phyloP scores from a whole-genome alignment of 208 protist species.

The Leishmania major region DNA sequence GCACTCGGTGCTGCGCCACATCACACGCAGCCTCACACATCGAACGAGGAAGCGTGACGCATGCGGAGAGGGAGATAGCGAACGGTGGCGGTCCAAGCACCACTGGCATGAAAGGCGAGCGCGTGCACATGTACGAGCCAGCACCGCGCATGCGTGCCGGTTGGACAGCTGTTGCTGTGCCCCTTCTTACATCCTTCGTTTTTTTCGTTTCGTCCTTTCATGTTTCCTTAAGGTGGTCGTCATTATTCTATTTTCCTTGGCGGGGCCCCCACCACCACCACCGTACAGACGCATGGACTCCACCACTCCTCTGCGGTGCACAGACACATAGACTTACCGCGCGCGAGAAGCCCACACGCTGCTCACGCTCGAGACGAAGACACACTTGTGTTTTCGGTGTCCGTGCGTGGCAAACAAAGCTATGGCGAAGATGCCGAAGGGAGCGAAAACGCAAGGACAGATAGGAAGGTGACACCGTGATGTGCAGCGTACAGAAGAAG shows the following conservation, averaged over 20 bases:
- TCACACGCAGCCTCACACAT: neutral
- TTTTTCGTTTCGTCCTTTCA: neutral
- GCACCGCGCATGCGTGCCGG: neutral
- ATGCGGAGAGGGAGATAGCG: neutral
- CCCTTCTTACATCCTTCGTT: neutral
- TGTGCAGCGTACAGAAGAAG: neutral
- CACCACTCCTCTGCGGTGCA: neutral
- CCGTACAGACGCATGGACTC: neutral
- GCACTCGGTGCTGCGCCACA: neutral
- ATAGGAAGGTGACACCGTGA: neutral
- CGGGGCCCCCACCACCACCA: too few relatives aligned
- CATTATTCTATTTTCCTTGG: neutral
- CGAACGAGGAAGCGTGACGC: neutral
- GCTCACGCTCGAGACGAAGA: neutral
- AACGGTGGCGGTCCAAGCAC: neutral
- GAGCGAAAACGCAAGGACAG: neutral
- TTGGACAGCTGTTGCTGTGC: neutral
- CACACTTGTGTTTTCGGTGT: neutral
- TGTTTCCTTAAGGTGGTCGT: neutral
- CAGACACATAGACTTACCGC: neutral
- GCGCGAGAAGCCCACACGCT: neutral
- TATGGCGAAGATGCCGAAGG: too few relatives aligned
- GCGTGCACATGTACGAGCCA: neutral
- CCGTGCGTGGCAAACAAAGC: neutral
- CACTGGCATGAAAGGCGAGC: neutral